phyloP scores from a whole-genome alignment of 306 rosid species.

The Lupinus albus region DNA sequence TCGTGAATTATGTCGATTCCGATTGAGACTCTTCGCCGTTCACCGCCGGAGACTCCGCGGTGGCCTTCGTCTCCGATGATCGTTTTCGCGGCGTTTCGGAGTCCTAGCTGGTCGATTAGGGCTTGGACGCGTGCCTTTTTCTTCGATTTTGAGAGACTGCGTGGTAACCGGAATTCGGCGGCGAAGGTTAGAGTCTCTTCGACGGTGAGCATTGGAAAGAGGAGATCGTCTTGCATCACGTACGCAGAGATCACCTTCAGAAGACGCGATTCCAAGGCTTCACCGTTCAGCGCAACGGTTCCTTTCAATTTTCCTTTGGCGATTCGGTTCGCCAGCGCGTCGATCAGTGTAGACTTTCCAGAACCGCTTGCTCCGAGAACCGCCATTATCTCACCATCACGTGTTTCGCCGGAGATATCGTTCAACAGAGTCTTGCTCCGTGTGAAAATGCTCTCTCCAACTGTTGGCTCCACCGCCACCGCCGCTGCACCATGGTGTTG shows the following conservation, averaged over 20 bases:
- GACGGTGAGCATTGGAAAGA: slow-evolving; percentile 96
- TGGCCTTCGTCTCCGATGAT: slow-evolving; percentile 91
- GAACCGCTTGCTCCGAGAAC: slow-evolving; percentile 97
- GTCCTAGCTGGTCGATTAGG: slow-evolving; percentile 83
- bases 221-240: slow-evolving; percentile 93
- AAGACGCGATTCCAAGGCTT: slow-evolving; percentile 70
- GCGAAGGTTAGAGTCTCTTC: slow-evolving; percentile 92
- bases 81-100: slow-evolving; percentile 75
- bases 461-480: slow-evolving; percentile 30
- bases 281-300: slow-evolving; percentile 71
- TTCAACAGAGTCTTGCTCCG: slow-evolving; percentile 69
- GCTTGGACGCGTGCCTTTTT: slow-evolving; percentile 80
- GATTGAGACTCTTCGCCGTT: slow-evolving; percentile 84
- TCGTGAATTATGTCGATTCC: slow-evolving; percentile 94
- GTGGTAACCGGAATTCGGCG: slow-evolving; percentile 85
- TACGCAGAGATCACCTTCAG: slow-evolving; percentile 87
- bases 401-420: slow-evolving; percentile 85
- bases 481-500: slow-evolving; percentile 35
- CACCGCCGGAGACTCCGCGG: slow-evolving; percentile 96
- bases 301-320: slow-evolving; percentile 89
- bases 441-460: slow-evolving; percentile 51
- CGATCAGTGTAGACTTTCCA: slow-evolving; percentile 88
- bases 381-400: slow-evolving; percentile 87
- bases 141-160: slow-evolving; percentile 73
- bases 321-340: slow-evolving; percentile 82